Evolutionary conservation across 768 basidiomycete genomes (phyloP).

Genomic region (Chalciporus sphaerocephalus): DNA sequence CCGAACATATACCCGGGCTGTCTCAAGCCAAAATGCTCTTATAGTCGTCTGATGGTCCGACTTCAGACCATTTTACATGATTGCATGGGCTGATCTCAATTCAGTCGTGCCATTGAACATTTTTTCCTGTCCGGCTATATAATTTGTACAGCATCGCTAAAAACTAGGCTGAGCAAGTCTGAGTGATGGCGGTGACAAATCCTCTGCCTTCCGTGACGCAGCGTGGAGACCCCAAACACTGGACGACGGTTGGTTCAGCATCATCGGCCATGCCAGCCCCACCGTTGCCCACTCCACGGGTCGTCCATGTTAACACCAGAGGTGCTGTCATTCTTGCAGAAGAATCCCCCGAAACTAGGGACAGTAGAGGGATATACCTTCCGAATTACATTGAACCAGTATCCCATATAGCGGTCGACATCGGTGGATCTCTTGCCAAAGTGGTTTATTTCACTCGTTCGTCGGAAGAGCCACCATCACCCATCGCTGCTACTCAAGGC

Average conservation of each 20-base stretch:
- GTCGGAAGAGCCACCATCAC: constrained; percentile 76
- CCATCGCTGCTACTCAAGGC: constrained; percentile 56
- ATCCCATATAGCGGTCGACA: constrained; percentile 95
- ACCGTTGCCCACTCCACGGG: constrained; percentile 73
- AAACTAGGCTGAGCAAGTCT: not conserved
- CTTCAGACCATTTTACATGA: constrained; percentile 3
- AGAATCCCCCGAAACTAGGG: constrained; percentile 90
- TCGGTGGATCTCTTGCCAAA: constrained; percentile 96
- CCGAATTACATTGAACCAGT: constrained; percentile 97
- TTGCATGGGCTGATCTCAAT: constrained; percentile 6
- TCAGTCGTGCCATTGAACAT: constrained; percentile 6
- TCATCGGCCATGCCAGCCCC: constrained; percentile 43
- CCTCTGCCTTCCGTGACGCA: constrained; percentile 5
- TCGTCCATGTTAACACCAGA: constrained; percentile 92
- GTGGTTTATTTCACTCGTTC: constrained; percentile 98
- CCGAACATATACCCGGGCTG: not conserved
- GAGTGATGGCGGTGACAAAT: constrained; percentile 17
- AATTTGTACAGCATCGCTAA: constrained; percentile 4
- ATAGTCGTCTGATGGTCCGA: constrained; percentile 1
- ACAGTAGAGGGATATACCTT: constrained; percentile 94
- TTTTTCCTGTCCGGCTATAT: not conserved
- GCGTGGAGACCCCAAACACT: constrained; percentile 13
- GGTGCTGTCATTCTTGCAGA: constrained; percentile 91
- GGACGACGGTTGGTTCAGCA: constrained; percentile 10
- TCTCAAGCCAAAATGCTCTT: constrained; percentile 5